These are phyloP conservation scores for Senna tora DNA, from an alignment of 306 rosid genomes.

Conservation along the genomic window DNA sequence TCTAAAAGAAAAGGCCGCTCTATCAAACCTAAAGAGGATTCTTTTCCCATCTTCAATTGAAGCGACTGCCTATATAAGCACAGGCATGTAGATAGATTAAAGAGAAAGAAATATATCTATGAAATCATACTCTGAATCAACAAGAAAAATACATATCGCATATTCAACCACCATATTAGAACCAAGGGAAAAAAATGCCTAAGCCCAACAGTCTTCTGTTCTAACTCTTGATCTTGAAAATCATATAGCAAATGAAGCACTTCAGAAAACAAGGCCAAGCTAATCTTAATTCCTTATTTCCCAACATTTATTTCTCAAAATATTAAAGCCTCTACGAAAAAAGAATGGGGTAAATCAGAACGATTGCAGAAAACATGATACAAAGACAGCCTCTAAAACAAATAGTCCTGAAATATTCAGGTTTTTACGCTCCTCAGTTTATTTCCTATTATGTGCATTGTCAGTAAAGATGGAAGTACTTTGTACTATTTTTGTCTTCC, in stretches of 20 bases:
- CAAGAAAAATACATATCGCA: conserved; percentile 20
- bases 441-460: neutral
- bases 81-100: conserved; percentile 18
- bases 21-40: conserved; percentile 84
- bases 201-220: neutral
- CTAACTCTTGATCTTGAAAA: conserved; percentile 18
- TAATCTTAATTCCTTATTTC: conserved; percentile 1
- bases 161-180: conserved; percentile 10
- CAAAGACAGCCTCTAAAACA: neutral
- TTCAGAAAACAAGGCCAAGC: neutral
- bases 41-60: conserved; percentile 83
- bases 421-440: neutral
- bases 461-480: neutral
- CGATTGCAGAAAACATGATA: neutral
- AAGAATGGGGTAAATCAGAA: neutral
- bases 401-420: neutral
- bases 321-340: neutral
- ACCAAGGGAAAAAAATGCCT: neutral
- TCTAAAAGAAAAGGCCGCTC: conserved; percentile 85
- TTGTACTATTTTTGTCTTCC: neutral
- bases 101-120: conserved; percentile 10
- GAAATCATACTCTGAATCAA: conserved; percentile 16
- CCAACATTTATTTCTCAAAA: neutral
- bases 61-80: conserved; percentile 71
- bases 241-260: neutral